Percentiles rank a stretch among this genome's conserved stretches.
These are phyloP conservation scores for Mortierella sp. DNA, from an alignment of 371 early-diverging fungal genomes.

Conservation along the genomic window DNA sequence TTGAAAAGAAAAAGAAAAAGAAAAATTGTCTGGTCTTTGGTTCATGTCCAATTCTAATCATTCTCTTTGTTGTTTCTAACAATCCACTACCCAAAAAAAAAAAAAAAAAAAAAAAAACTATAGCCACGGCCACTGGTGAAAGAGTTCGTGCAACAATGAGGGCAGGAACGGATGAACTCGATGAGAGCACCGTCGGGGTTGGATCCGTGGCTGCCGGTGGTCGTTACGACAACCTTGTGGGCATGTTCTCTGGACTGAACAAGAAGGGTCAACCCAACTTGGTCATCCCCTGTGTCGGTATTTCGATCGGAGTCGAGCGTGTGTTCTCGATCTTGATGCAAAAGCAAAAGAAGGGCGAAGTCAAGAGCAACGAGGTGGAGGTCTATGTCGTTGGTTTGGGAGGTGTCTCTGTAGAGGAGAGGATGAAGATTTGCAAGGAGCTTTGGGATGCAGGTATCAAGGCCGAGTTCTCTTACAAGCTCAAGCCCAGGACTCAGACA, in stretches of 20 bases:
- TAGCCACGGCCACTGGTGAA: conserved; percentile 46
- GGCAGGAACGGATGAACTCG: conserved; percentile 62
- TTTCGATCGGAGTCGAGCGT: conserved; percentile 98
- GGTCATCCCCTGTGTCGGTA: conserved; percentile 97
- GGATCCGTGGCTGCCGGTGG: conserved; percentile 99
- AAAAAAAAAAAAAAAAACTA: too few species aligned
- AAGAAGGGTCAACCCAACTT: conserved; percentile 73
- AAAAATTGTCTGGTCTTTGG: not conserved
- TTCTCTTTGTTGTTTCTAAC: conserved; percentile 1
- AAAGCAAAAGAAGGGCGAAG: conserved; percentile 63
- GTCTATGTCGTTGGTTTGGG: conserved; percentile 93
- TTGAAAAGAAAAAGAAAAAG: not conserved
- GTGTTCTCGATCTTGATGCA: conserved; percentile 90
- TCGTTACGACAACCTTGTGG: conserved; percentile 98
- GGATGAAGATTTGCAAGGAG: conserved; percentile 86
- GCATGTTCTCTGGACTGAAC: conserved; percentile 86
- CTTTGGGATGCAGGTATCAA: conserved; percentile 92
- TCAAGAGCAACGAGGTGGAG: conserved; percentile 86
- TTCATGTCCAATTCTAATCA: not conserved
- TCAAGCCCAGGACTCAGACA: conserved; percentile 83
- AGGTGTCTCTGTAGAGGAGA: conserved; percentile 91
- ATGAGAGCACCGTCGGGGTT: conserved; percentile 87
- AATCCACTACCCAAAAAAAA: too few species aligned
- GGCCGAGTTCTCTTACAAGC: conserved; percentile 94
- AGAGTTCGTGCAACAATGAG: conserved; percentile 48